Evolutionary conservation across 192 early-diverging fungal species (phyloP).

Genomic region (Phycomyces nitens): DNA sequence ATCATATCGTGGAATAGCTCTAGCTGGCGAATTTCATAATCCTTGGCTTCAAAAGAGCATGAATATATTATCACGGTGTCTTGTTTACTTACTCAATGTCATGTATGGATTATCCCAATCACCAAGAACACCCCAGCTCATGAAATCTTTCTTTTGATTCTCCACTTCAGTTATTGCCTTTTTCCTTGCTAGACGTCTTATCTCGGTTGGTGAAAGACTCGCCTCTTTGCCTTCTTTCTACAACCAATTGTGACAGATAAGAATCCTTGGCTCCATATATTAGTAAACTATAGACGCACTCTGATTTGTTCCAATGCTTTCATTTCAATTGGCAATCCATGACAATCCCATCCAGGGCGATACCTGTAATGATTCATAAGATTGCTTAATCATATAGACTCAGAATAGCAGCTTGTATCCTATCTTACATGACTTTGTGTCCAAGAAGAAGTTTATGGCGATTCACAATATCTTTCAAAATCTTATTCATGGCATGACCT

Average conservation of each 20-base stretch:
- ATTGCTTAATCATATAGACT: background rate
- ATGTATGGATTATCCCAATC: conserved; percentile 69
- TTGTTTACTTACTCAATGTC: conserved; percentile 45
- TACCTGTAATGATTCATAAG: conserved; percentile 40
- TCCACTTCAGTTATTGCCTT: conserved; percentile 58
- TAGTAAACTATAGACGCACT: conserved; percentile 8
- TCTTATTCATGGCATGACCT: conserved; percentile 78
- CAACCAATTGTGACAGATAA: background rate
- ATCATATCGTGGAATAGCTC: conserved; percentile 71
- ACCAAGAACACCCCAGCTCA: conserved; percentile 70
- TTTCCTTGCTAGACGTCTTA: conserved; percentile 53
- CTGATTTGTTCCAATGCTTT: conserved; percentile 67
- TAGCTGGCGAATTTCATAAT: conserved; percentile 71
- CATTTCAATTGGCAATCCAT: conserved; percentile 78
- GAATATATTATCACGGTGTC: background rate
- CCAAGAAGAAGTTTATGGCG: conserved; percentile 70
- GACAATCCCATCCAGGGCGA: conserved; percentile 78
- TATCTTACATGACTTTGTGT: conserved; percentile 58
- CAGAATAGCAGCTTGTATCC: background rate
- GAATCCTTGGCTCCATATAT: background rate
- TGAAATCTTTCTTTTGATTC: conserved; percentile 55
- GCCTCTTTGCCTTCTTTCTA: conserved; percentile 10
- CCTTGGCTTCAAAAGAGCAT: conserved; percentile 43
- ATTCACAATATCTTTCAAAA: conserved; percentile 77
- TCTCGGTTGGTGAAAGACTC: conserved; percentile 40